These are phyloP conservation scores for Gamsiella multidivaricata DNA, from an alignment of 192 early-diverging fungal species.

Conservation along the genomic window DNA sequence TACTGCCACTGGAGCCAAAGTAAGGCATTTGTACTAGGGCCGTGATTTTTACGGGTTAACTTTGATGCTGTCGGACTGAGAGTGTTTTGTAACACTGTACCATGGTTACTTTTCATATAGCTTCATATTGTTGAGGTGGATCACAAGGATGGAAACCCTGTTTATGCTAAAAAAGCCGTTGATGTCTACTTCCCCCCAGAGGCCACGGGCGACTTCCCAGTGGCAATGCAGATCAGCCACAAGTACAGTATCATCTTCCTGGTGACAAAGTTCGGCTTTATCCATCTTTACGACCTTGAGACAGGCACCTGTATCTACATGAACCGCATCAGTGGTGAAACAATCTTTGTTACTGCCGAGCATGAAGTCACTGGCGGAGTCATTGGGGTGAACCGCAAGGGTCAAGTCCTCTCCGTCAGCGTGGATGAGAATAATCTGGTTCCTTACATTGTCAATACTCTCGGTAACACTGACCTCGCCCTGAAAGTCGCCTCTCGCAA, in stretches of 20 bases:
- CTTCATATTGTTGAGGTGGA: conserved; percentile 97
- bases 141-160: conserved; percentile 91
- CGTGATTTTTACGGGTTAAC: background rate
- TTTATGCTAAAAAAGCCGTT: conserved; percentile 89
- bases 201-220: conserved; percentile 94
- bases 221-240: conserved; percentile 94
- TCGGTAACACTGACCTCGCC: conserved; percentile 91
- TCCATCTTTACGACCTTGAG: conserved; percentile 97
- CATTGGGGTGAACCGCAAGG: conserved; percentile 96
- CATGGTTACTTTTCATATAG: too few relatives aligned
- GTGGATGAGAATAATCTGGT: conserved; percentile 92
- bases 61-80: background rate
- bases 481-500: conserved; percentile 89
- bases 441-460: conserved; percentile 86
- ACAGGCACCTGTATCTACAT: conserved; percentile 94
- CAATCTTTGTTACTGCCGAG: conserved; percentile 96
- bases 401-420: conserved; percentile 94
- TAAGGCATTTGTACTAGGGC: conserved; percentile 47
- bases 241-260: conserved; percentile 96
- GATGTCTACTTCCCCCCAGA: conserved; percentile 97
- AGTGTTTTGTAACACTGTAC: too few relatives aligned
- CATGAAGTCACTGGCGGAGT: conserved; percentile 88
- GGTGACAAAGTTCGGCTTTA: conserved; percentile 98
- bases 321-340: conserved; percentile 97
- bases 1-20: conserved; percentile 82